Percentiles rank a stretch among this genome's conserved stretches.
phyloP scores from a whole-genome alignment of 2,329 filamentous ascomycete genomes.

The Penicillium sp. region DNA sequence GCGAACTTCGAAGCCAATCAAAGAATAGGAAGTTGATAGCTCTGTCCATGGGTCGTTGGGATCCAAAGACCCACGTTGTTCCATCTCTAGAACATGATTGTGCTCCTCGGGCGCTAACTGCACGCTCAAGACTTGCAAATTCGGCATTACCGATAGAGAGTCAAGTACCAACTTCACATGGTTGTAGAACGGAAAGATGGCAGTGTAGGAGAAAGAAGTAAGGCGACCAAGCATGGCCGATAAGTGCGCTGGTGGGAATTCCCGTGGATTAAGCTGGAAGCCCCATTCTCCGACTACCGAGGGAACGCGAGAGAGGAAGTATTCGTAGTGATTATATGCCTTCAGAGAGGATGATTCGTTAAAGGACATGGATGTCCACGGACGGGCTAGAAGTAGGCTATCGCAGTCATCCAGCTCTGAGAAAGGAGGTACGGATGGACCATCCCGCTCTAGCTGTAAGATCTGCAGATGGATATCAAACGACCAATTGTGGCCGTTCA shows the following conservation, averaged over 20 bases:
- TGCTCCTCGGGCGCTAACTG: constrained; percentile 49
- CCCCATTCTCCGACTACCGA: constrained; percentile 57
- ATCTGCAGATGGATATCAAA: constrained; percentile 66
- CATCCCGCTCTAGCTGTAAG: constrained; percentile 47
- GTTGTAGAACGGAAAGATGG: constrained; percentile 66
- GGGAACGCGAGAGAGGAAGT: constrained; percentile 65
- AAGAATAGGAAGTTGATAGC: constrained; percentile 52
- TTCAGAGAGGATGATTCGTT: constrained; percentile 76
- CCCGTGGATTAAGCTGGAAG: constrained; percentile 17
- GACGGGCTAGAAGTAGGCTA: constrained; percentile 58
- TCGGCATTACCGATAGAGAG: constrained; percentile 51
- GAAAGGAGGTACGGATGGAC: constrained; percentile 25
- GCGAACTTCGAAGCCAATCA: constrained; percentile 35
- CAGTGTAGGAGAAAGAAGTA: constrained; percentile 57
- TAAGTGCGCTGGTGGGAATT: constrained; percentile 24
- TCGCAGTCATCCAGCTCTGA: constrained; percentile 24
- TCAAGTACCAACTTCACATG: constrained; percentile 55
- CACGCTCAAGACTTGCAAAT: constrained; percentile 56
- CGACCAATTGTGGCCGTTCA: constrained; percentile 61
- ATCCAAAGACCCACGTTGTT: constrained; percentile 41
- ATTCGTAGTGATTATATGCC: constrained; percentile 71
- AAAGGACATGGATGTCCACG: constrained; percentile 66
- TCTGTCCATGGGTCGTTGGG: constrained; percentile 55
- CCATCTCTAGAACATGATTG: constrained; percentile 41
- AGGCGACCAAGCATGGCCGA: constrained; percentile 47